Percentiles rank a stretch among this genome's conserved stretches.
Evolutionary conservation across 768 basidiomycete species (phyloP).

Genomic region (Lenzites betulinus): DNA sequence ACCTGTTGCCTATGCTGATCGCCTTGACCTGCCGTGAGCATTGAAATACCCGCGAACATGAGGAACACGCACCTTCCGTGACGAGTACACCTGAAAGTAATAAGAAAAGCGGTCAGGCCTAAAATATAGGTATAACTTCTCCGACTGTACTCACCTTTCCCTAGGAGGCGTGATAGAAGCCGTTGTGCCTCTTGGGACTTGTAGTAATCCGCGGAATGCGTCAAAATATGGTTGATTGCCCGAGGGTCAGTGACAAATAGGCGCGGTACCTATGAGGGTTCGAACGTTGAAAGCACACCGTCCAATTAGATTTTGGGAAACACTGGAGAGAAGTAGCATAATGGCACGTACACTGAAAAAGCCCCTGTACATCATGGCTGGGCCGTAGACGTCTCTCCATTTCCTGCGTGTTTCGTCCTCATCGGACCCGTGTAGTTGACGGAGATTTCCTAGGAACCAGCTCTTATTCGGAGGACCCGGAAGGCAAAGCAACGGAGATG

Average conservation of each 20-base stretch:
- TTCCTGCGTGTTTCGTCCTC: not conserved
- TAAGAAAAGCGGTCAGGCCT: not conserved
- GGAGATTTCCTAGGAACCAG: constrained; percentile 6
- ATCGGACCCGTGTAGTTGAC: not conserved
- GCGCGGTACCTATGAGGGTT: not conserved
- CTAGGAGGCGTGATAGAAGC: constrained; percentile 44
- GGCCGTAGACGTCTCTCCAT: constrained; percentile 4
- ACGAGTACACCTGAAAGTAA: constrained; percentile 48
- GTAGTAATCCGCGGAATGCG: constrained; percentile 56
- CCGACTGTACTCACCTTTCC: constrained; percentile 30
- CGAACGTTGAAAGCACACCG: no score
- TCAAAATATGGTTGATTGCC: constrained; percentile 68
- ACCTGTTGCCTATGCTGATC: constrained; percentile 44
- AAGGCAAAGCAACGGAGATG: not conserved
- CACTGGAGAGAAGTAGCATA: no score
- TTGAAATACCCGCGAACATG: not conserved
- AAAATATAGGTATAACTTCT: not conserved
- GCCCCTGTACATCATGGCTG: not conserved
- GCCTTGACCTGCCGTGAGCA: constrained; percentile 7
- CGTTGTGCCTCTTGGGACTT: constrained; percentile 50
- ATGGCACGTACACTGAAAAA: constrained; percentile 6
- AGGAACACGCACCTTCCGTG: constrained; percentile 36
- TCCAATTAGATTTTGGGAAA: no score
- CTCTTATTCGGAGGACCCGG: not conserved
- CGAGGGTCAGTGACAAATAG: constrained; percentile 48